Base-by-base conservation (phyloP, 768 basidiomycete species). In the Fibroporia radiculosa region DNA sequence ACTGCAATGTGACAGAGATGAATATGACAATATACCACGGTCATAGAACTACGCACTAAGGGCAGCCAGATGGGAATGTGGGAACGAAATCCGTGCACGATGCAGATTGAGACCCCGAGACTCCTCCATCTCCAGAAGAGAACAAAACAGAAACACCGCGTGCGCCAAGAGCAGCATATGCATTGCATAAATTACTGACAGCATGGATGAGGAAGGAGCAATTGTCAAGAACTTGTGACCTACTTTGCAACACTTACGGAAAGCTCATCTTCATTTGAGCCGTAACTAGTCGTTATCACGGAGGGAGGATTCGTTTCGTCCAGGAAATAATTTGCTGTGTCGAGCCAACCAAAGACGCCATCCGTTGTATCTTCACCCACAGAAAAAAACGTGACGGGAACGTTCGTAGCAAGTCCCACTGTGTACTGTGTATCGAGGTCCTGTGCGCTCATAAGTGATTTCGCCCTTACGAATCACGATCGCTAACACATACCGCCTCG, bases 181-280 rank as follows among this genome's bases (percentile, higher is more conserved):
- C 22, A 41, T 25, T 43, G 37, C 14, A 34, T 27, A 67, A 40
- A 13, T 46, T 44, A 42, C 59, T 84, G 77, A n/a, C 29, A 31
- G 10, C 10, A 31, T n/a, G 82, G 0, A 80, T 86, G 0, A 82
- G 51, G 20, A 87, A 78, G 11, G 74, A 67, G 47, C 73, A 69
- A 4, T 4, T 7, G 38, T 14, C 37, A 2, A 6, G 39, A 10
- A 41, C 27, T 16, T 13, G 78, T 23, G 57, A 24, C 28, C 16
- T 19, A 44, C 35, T 40, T 41, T 10, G 39, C 34, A 3, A 47
- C 47, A 2, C 24, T 40, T 19, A 8, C 29, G 2, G 49, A 52
- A 38, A 55, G 31, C 2, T 37, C 45, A n/a, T 28, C 34, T 44
- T 60, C 59, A 44, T 62, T 49, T 29, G 40, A 33, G 19, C 59